Evolutionary conservation across 352 stramenopile genomes (phyloP), one percentile per base, ranked within the genome.

Genomic region (Globisporangium parvum): DNA sequence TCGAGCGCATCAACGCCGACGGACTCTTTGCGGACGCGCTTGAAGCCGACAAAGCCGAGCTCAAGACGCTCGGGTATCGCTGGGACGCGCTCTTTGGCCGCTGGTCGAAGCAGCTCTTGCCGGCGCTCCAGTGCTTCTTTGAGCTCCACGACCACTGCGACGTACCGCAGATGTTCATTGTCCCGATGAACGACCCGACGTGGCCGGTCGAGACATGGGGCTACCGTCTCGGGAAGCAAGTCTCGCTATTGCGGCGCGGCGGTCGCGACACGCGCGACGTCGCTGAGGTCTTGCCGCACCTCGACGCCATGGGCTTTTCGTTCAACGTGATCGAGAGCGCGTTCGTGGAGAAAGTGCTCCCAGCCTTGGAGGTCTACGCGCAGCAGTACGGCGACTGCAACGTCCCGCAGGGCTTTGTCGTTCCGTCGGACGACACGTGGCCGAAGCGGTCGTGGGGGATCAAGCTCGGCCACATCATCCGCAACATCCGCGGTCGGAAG

Each of bases 391-490:
- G 88, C 14, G 78, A 97, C 63, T 77, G 91, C 28, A 73, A 93
- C 50, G 88, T 98, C 2, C 86, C 89, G 20, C 77, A 95, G 66
- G 79, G 82, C n/a, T 98, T 96, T 63, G 82, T 91, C 23, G 84
- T 98, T 1, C 87, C 89, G 23, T 76, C 73, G 31, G 72, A 80
- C 35, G 63, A 69, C 9, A 62, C 75, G 17, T 98, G 88, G 87
- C 85, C 88, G 14, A 69, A 83, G 48, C 69, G 84, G 48, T 80
- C 85, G 9, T 88, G 83, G 75, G 90, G 90, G 9, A 76, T 97
- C 23, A 85, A 92, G 47, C 72, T 98, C 21, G 91, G 91, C 18
- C 82, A 91, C 47, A 80, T 85, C 12, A 88, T 97, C 1, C 91
- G 91, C 70, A 86, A 91, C 42, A 97, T 98, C 62, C 86, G 91